Conservation (phyloP, 495 filamentous ascomycete species). For the Tetracladium setigerum region DNA sequence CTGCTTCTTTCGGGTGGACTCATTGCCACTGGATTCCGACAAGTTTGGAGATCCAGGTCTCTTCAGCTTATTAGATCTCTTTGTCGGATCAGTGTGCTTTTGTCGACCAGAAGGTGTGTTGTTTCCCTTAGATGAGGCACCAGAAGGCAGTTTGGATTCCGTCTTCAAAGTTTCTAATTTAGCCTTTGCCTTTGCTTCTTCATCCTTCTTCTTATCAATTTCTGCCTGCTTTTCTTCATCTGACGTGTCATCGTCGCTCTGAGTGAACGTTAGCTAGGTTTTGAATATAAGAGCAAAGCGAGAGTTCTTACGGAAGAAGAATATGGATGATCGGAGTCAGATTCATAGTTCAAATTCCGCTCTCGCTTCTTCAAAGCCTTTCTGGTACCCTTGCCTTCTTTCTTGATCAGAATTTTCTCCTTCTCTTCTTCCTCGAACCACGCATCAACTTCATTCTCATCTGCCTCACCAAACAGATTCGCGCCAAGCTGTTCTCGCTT, state of each 20-base stretch:
- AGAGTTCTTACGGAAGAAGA: slow-evolving; percentile 37
- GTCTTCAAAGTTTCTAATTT: slow-evolving; percentile 20
- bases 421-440: slow-evolving; percentile 64
- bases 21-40: slow-evolving; percentile 84
- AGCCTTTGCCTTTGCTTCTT: slow-evolving; percentile 29
- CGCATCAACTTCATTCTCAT: slow-evolving; percentile 78
- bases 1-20: slow-evolving; percentile 79
- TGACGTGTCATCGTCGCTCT: slow-evolving; percentile 43
- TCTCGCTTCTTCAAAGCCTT: slow-evolving; percentile 80
- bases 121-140: slow-evolving; percentile 59
- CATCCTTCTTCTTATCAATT: slow-evolving; percentile 46
- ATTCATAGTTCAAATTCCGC: slow-evolving; percentile 76
- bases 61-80: slow-evolving; percentile 68
- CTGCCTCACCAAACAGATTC: slow-evolving; percentile 76
- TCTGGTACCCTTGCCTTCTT: slow-evolving; percentile 64
- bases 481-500: slow-evolving; percentile 83
- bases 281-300: slow-evolving; percentile 21
- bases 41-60: slow-evolving; percentile 78
- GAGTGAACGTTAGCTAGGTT: slow-evolving; percentile 30
- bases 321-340: slow-evolving; percentile 76
- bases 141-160: slow-evolving; percentile 41
- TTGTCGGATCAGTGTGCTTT: slow-evolving; percentile 39
- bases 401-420: slow-evolving; percentile 57
- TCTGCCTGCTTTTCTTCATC: slow-evolving; percentile 68
- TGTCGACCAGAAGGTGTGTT: slow-evolving; percentile 67